A percentile compares a stretch with the other conserved stretches of the same genome.
phyloP scores from a whole-genome alignment of 257 asterid genomes.

The Ophiorrhiza pumila region DNA sequence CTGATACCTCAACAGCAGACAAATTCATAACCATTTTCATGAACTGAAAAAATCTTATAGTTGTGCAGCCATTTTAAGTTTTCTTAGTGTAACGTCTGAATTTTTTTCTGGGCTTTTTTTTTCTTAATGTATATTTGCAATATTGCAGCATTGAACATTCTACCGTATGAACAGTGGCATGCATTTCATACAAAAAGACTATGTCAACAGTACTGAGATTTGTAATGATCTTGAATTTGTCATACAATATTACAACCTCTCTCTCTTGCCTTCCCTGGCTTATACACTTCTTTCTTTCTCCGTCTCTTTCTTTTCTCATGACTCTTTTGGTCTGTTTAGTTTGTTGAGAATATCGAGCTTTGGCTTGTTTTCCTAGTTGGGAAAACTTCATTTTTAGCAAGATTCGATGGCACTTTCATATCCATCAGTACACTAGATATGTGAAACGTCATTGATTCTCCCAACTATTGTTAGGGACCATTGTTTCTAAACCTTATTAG shows the following conservation, averaged over 20 bases:
- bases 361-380: slow-evolving; percentile 33
- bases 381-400: slow-evolving; percentile 31
- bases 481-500: neutral
- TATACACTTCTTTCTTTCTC: neutral
- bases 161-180: slow-evolving; percentile 15
- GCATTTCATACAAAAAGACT: neutral
- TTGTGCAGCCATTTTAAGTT: neutral
- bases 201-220: neutral
- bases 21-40: neutral
- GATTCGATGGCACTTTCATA: slow-evolving; percentile 43
- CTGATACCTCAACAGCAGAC: slow-evolving; percentile 11
- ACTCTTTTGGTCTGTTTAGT: slow-evolving; percentile 9
- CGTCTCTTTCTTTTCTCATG: neutral
- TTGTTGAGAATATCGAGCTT: slow-evolving; percentile 19
- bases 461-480: slow-evolving; percentile 21
- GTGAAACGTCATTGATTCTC: slow-evolving; percentile 41
- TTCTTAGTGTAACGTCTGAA: neutral
- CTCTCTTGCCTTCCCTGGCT: neutral
- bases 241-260: neutral
- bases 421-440: slow-evolving; percentile 27
- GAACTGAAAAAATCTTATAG: neutral
- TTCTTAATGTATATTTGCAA: no score
- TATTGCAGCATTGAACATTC: no score
- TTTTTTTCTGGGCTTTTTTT: neutral
- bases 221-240: neutral